Conservation (phyloP, 2,329 filamentous ascomycete species). For the Nothophaeocryptopus gaeumannii region DNA sequence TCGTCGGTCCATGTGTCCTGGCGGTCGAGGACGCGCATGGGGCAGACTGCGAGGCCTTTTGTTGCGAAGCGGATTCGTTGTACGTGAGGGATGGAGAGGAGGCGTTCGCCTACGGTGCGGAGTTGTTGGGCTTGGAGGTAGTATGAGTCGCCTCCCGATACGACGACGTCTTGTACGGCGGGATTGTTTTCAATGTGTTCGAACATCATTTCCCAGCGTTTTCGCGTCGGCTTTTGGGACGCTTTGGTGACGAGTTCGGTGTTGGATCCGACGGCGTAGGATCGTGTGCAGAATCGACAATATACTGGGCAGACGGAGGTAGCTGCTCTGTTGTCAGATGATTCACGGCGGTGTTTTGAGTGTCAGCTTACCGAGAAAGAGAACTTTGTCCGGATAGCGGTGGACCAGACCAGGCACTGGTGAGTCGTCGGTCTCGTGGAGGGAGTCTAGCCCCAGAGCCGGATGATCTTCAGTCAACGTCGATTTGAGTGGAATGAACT, state of each 20-base stretch:
- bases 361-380: constrained; percentile 55
- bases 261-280: constrained; percentile 56
- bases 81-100: constrained; percentile 58
- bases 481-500: constrained; percentile 60
- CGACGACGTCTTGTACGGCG: constrained; percentile 56
- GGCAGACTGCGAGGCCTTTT: constrained; percentile 60
- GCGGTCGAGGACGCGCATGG: constrained; percentile 54
- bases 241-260: constrained; percentile 50
- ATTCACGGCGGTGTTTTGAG: background rate
- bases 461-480: constrained; percentile 55
- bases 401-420: constrained; percentile 59
- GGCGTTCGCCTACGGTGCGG: constrained; percentile 52
- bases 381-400: constrained; percentile 61
- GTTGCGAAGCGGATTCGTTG: constrained; percentile 60
- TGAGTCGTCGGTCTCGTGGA: constrained; percentile 57
- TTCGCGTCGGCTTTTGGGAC: constrained; percentile 33
- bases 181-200: constrained; percentile 54
- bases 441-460: constrained; percentile 54
- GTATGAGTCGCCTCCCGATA: constrained; percentile 63
- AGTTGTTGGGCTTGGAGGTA: constrained; percentile 56
- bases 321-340: constrained; percentile 38
- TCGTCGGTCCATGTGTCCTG: constrained; percentile 54
- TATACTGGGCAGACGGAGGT: constrained; percentile 62
- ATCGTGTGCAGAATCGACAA: constrained; percentile 62
- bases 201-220: constrained; percentile 58